A percentile compares a stretch with the other conserved stretches of the same genome.
Evolutionary conservation across 345 rosid genomes (phyloP).

Genomic region (Eucalyptus lansdowneana): DNA sequence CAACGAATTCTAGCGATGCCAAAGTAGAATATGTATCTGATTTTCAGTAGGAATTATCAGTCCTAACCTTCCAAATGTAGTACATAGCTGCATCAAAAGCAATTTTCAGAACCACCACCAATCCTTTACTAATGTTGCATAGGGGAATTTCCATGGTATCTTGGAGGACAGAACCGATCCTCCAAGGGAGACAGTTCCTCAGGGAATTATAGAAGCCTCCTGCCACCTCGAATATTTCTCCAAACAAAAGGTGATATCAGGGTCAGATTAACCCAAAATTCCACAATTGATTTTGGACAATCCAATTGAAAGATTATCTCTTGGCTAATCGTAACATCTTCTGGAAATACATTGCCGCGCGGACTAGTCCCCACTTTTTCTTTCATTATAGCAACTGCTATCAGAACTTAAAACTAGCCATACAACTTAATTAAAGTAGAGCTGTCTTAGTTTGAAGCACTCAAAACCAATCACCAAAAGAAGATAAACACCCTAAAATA

Average conservation of each 20-base stretch:
- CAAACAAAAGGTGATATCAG: not conserved
- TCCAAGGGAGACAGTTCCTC: not conserved
- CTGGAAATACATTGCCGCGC: not conserved
- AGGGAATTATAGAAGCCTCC: not conserved
- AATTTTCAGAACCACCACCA: not conserved
- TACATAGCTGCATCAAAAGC: not conserved
- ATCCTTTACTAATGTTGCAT: not conserved
- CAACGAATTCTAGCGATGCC: not conserved
- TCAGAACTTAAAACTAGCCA: not conserved
- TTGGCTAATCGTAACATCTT: not conserved
- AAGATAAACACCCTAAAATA: not conserved
- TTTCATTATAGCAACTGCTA: not conserved
- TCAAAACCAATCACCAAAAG: not conserved
- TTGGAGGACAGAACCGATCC: not conserved
- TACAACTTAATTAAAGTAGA: not conserved
- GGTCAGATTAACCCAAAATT: not conserved
- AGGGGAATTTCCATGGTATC: not conserved
- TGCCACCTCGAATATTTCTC: not conserved
- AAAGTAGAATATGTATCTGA: not conserved
- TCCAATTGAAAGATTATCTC: not conserved
- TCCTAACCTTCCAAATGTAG: not conserved
- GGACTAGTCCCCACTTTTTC: not conserved
- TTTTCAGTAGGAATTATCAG: not conserved
- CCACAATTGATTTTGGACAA: not conserved
- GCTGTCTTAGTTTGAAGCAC: not conserved